Evolutionary conservation across 1,139 yeast species (phyloP), one percentile per base, ranked within the genome.

Genomic region (Kodamaea plutei): DNA sequence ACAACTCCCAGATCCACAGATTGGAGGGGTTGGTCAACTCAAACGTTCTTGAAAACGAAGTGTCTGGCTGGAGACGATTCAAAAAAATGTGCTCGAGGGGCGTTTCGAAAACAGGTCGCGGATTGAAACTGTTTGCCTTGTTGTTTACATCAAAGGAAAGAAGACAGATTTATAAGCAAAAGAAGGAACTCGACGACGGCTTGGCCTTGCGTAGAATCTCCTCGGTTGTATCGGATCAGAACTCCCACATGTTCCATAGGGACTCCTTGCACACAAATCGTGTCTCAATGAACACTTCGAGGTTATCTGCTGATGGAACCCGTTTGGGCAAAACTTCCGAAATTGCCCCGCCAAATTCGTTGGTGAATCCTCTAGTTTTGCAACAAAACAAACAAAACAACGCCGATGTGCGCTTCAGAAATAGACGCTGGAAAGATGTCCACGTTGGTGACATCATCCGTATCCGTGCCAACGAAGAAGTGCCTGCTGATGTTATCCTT

Each of bases 371-470:
- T 1, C 36, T 34, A 2, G 39, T 58, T 19, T 54, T 50, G 28
- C 32, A 42, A 4, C 45, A 47, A 24, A 43, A 55, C 22, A 40
- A 47, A n/a, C 40, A 39, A 2, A 38, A 39, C 21, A 40, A 37
- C 3, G 26, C 36, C 13, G 27, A 28, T 11, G 38, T 19, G 8
- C 63, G 64, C 32, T 89, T 89, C 62, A 72, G 71, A 33, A 81
- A 77, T 40, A 77, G 77, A 37, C 77, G 69, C 47, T 91, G 98
- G 98, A 91, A 91, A 56, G 84, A 78, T 49, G 82, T 89, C 25
- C 69, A 71, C 35, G 96, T 89, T 17, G 98, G 98, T 39, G 96
- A 89, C 50, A 71, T 88, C 43, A 77, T 91, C 28, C 75, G 96
- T 45, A 72, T 91, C 13, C 76, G 85, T 46, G 81, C 82, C 39